Evolutionary conservation across 2,329 filamentous ascomycete genomes (phyloP).

Genomic region (Thelonectria blattea): DNA sequence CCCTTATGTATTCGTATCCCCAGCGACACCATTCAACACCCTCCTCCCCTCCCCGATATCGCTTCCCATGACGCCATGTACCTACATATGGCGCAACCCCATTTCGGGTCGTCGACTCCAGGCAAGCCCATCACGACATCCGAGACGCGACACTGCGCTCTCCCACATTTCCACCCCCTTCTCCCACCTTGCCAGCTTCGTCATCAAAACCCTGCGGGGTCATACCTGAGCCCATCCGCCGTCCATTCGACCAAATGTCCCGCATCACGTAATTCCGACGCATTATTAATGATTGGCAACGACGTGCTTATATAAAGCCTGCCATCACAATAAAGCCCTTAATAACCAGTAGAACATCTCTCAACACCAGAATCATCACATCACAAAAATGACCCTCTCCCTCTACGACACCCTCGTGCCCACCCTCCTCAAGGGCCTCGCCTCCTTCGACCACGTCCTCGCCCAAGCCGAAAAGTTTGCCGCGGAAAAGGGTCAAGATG

Average conservation of each 20-base stretch:
- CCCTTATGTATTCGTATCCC: no score
- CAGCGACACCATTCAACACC: no score
- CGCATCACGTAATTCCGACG: constrained; percentile 16
- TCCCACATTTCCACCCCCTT: background rate
- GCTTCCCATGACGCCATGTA: constrained; percentile 16
- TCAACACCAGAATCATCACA: background rate
- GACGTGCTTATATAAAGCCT: constrained; percentile 5
- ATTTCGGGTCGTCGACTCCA: background rate
- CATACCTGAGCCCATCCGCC: background rate
- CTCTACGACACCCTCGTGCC: constrained; percentile 27
- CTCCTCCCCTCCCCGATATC: background rate
- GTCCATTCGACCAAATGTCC: background rate
- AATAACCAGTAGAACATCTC: background rate
- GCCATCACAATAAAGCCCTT: no score
- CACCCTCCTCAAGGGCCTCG: constrained; percentile 25
- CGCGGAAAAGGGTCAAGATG: constrained; percentile 25
- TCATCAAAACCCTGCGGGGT: background rate
- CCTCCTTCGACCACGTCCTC: constrained; percentile 27
- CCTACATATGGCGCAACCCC: constrained; percentile 12
- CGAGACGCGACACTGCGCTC: constrained; percentile 3
- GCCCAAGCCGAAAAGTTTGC: constrained; percentile 30
- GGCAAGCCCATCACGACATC: constrained; percentile 16
- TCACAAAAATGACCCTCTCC: constrained; percentile 19
- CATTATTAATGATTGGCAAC: background rate
- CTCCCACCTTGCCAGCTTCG: constrained; percentile 8